Base-by-base conservation (phyloP, 2,329 filamentous ascomycete species). In the Clarireedia monteithiana region DNA sequence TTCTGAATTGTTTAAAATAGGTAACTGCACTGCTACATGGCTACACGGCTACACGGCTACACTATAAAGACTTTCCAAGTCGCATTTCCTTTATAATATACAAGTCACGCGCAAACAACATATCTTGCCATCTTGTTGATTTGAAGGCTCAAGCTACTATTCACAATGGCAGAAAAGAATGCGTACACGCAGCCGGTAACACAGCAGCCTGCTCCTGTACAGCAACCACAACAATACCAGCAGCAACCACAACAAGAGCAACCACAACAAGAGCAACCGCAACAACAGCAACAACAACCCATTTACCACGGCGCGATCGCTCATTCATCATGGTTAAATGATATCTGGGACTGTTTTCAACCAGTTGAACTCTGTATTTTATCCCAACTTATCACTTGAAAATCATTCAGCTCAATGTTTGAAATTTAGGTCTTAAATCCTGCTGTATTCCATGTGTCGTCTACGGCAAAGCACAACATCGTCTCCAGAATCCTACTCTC, bases 401-500 rank as follows among this genome's bases (percentile, higher is more conserved):
- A n/a, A 6, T 5, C 3, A 26, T 1, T 9, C 38, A 36, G 15
- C 17, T 45, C 50, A 36, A 57, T 14, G 17, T 10, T 54, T 23
- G 6, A 48, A 4, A 20, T 36, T 9, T 15, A 66, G 64, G 61
- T 50, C 55, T 64, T 34, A 65, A 64, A 46, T 58, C 59, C 53
- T 59, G 46, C 2, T 66, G 63, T 48, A 65, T 64, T 54, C 59
- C 64, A 17, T 67, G 65, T 58, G 61, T 67, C 56, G 61, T 64
- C 15, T 66, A 64, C 42, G 65, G 65, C 44, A 66, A 66, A 44
- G 63, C 61, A 2, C 57, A 60, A 49, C 55, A 59, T 20, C 60
- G 64, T 6, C 50, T 62, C 20, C 26, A 23, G 39, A 61, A 67
- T 48, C 63, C 65, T n/a, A 57, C 58, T 30, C 56, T 67, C 3